Evolutionary conservation across 805 yeast species (phyloP), one percentile per base, ranked within the genome.

Genomic region (Hagleromyces aurorensis): DNA sequence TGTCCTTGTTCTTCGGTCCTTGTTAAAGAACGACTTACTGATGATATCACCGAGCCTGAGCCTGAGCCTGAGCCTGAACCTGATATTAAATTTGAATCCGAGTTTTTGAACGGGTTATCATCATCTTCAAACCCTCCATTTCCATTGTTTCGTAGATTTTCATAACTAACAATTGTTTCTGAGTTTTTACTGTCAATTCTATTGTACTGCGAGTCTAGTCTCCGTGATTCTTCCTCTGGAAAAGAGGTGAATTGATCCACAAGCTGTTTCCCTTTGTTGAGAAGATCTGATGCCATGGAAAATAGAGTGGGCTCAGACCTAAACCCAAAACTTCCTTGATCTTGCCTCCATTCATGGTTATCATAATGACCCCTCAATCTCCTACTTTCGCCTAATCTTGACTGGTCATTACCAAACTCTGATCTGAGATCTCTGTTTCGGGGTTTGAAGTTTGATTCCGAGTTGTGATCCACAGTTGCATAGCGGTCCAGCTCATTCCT

Each of bases 241-340:
- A 33, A 43, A 4, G 39, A 36, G 4, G 47, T 38, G 13, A 42
- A 29, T 20, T 46, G 45, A 29, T 51, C 53, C 16, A 59, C 40
- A 16, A 52, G 37, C 9, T 48, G 42, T 23, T 55, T 58, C 6
- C 64, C 56, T 33, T 45, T 56, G 29, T 40, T 48, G 12, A 57
- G 34, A 14, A 58, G 27, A 16, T 41, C 40, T 2, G 52, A 35
- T 1, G 59, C 60, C 33, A 47, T 33, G 5, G 50, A 37, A 16
- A 52, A 41, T 2, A 55, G 25, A 17, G 10, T 21, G 12, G 8
- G 14, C 21, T 11, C 10, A 16, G 11, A 19, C 14, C 18, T n/a
- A n/a, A n/a, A n/a, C n/a, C n/a, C n/a, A n/a, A n/a, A n/a, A n/a
- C n/a, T n/a, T n/a, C n/a, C n/a, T n/a, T n/a, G n/a, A n/a, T n/a